Evolutionary conservation across 23 red algal species (phyloP), one percentile per base, ranked within the genome.

Genomic region (Chondrus crispus): DNA sequence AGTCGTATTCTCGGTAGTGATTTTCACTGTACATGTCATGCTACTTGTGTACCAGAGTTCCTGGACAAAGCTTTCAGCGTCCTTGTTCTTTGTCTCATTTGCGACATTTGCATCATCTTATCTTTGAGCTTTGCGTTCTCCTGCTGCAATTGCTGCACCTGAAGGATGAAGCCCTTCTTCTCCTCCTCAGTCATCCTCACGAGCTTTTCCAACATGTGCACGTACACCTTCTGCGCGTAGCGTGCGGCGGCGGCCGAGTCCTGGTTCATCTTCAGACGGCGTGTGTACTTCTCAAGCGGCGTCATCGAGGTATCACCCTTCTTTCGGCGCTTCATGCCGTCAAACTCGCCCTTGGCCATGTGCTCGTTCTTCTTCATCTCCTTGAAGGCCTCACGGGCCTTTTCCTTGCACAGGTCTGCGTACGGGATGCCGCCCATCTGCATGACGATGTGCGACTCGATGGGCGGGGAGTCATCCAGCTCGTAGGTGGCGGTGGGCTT

Each of bases 231-330:
- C 66, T 93, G 90, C 32, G 90, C 90, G 53, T 93, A 81, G 19
- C 90, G 62, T 19, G 90, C 90, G 46, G 90, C 90, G 37, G 90
- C 90, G 46, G 90, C 90, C 66, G 81, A 86, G 41, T 93, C 90
- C 68, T 93, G 90, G 81, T 93, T 93, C 90, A 93, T 93, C 28
- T 66, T 63, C 42, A 93, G 48, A 30, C 90, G 90, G 7, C 90
- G 62, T 33, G 85, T 47, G 22, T 93, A 93, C 90, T 93, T 93
- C 77, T 93, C 71, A 22, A 69, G 80, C 5, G 80, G 81, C 14
- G 90, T 93, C 68, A 93, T 85, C 3, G 81, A 86, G 16, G 80
- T 86, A 43, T 93, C 90, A 35, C 81, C 81, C 78, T 93, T 93
- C 78, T 86, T 85, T 44, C 90, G 80, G 68, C 90, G 36, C 81